Conservation (phyloP, 2,329 filamentous ascomycete genomes). For the Aspergillus sergii region DNA sequence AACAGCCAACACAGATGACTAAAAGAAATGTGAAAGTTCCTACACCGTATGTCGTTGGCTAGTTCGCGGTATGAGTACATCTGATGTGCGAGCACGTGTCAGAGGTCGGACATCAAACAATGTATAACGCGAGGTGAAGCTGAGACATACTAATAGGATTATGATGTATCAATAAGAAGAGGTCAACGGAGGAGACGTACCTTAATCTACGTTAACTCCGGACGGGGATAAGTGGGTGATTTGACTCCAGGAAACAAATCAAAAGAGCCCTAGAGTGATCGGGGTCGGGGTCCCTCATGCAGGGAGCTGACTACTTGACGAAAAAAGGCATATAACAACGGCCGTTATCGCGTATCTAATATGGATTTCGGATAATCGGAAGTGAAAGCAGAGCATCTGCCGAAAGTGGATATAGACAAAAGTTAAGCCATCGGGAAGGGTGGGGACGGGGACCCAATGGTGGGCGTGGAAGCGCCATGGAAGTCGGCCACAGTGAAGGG, state of each 20-base stretch:
- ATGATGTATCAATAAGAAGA: not conserved
- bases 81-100: not conserved
- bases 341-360: not conserved
- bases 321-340: not conserved
- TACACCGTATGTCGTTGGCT: not conserved
- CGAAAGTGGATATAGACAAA: not conserved
- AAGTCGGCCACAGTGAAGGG: not conserved
- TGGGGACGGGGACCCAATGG: not conserved
- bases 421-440: not conserved
- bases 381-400: not conserved
- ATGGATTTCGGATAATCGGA: not conserved
- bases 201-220: not conserved
- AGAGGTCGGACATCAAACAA: not conserved
- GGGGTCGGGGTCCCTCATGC: not conserved
- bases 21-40: not conserved
- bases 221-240: not conserved
- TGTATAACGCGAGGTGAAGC: not conserved
- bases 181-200: not conserved
- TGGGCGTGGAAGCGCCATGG: not conserved
- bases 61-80: not conserved
- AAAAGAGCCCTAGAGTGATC: not conserved
- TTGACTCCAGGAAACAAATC: not conserved
- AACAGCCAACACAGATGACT: not conserved
- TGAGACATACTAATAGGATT: not conserved
- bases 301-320: not conserved